Percentiles rank a stretch among this genome's conserved stretches.
Evolutionary conservation across 1,139 yeast genomes (phyloP).

Genomic region (Sugiyamaella grinbergsii): DNA sequence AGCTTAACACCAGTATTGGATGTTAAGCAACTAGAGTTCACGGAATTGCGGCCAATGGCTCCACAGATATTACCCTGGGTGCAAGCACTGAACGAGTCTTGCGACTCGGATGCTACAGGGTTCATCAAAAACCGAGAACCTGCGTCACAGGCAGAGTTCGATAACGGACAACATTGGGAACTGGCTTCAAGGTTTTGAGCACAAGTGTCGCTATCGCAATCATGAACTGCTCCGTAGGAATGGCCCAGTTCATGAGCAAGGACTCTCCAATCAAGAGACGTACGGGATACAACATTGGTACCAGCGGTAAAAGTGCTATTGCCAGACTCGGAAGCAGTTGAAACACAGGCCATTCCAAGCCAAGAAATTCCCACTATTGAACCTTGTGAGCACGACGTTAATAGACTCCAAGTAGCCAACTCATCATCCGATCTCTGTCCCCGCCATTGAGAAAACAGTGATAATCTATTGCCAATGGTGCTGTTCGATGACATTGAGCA

Average conservation of each 20-base stretch:
- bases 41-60: slow-evolving; percentile 37
- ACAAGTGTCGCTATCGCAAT: slow-evolving; percentile 44
- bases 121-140: slow-evolving; percentile 44
- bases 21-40: slow-evolving; percentile 42
- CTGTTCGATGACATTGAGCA: slow-evolving; percentile 31
- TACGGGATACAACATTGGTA: slow-evolving; percentile 43
- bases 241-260: slow-evolving; percentile 48
- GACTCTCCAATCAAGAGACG: slow-evolving; percentile 43
- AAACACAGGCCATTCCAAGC: slow-evolving; percentile 44
- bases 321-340: slow-evolving; percentile 30
- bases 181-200: slow-evolving; percentile 35
- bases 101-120: slow-evolving; percentile 41
- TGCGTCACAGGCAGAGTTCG: slow-evolving; percentile 40
- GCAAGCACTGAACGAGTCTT: slow-evolving; percentile 42
- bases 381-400: slow-evolving; percentile 43
- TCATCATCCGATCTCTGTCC: slow-evolving; percentile 38
- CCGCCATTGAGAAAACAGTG: slow-evolving; percentile 42
- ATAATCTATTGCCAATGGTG: slow-evolving; percentile 39
- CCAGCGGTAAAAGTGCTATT: slow-evolving; percentile 39
- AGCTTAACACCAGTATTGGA: slow-evolving; percentile 42
- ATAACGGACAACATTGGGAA: slow-evolving; percentile 44
- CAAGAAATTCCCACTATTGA: slow-evolving; percentile 46
- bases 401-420: slow-evolving; percentile 45
- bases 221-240: slow-evolving; percentile 49
- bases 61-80: slow-evolving; percentile 45